Base-by-base conservation (phyloP, 495 filamentous ascomycete species). In the Sporormia fimetaria region DNA sequence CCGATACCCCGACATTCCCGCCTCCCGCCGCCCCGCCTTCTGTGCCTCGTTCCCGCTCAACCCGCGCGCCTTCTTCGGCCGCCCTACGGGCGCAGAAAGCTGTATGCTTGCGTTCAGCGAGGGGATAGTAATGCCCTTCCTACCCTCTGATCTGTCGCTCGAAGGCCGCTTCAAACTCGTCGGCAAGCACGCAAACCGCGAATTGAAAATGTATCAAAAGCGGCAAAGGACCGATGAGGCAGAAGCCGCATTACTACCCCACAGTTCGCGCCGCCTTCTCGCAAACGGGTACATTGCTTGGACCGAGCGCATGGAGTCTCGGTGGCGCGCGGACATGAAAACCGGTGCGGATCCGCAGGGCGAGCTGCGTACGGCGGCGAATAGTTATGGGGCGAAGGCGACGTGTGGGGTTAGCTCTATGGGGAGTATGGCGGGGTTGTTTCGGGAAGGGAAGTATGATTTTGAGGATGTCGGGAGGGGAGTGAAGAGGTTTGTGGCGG, bases 61-160 rank as follows among this genome's bases (percentile, higher is more conserved):
- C 28, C 61, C 61, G 9, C 42, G 59, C 12, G 32, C 57, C 7
- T 61, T 62, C 47, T 57, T 64, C 38, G 37, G 41, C 35, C 43
- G 51, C 26, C 29, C 49, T 6, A 32, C 34, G 15, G 50, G 55
- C 5, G 43, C 56, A 3, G 57, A 64, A 17, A 57, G 52, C 22
- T 53, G 58, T 34, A 62, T 61, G 57, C 49, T 64, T 6, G 52
- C 56, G 3, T 64, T 64, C 49, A 44, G 46, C 43, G 57, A 58
- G 12, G 58, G 59, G 4, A 48, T 64, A 18, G 37, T 49, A 6
- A 42, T 64, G 24, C 58, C 59, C 0, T 61, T 62, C 38, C 44
- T 64, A 12, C 40, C 59, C 5, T 53, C 51, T 1, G 22, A 40
- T 12, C 51, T 59, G 1, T 37, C 48, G 10, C 30, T 62, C 6